Percentiles rank a stretch among this genome's conserved stretches.
Evolutionary conservation across 768 basidiomycete species (phyloP).

Genomic region (Trametes cingulata): DNA sequence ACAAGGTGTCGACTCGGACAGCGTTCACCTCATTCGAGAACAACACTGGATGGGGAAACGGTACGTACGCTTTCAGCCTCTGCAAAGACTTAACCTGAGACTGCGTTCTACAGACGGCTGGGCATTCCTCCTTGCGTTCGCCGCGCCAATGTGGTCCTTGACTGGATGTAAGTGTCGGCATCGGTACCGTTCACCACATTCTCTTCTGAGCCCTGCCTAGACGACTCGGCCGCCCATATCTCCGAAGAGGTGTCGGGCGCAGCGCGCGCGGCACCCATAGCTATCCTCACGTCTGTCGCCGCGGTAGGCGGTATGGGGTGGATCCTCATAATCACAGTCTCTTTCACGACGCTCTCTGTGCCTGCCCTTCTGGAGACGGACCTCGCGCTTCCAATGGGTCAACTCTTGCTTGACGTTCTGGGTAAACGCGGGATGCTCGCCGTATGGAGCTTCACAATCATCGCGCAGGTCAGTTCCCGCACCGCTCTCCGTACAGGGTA

Average conservation of each 20-base stretch:
- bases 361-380: conserved; percentile 46
- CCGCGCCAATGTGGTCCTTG: conserved; percentile 76
- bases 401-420: conserved; percentile 61
- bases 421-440: conserved; percentile 72
- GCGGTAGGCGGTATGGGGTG: conserved; percentile 62
- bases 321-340: conserved; percentile 60
- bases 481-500: neutral
- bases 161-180: conserved; percentile 58
- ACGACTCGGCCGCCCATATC: conserved; percentile 76
- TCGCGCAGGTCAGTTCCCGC: conserved; percentile 47
- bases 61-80: conserved; percentile 37
- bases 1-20: conserved; percentile 59
- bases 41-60: conserved; percentile 63
- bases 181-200: neutral
- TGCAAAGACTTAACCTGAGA: neutral
- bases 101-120: conserved; percentile 51
- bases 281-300: conserved; percentile 63
- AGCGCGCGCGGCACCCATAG: conserved; percentile 62
- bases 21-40: conserved; percentile 73
- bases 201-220: conserved; percentile 33
- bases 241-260: conserved; percentile 73
- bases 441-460: conserved; percentile 70
- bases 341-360: conserved; percentile 61
- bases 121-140: conserved; percentile 72
- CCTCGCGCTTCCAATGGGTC: conserved; percentile 69